Evolutionary conservation across 1,284 basidiomycete species (phyloP), one percentile per base, ranked within the genome.

Genomic region (Fereydounia khargensis): DNA sequence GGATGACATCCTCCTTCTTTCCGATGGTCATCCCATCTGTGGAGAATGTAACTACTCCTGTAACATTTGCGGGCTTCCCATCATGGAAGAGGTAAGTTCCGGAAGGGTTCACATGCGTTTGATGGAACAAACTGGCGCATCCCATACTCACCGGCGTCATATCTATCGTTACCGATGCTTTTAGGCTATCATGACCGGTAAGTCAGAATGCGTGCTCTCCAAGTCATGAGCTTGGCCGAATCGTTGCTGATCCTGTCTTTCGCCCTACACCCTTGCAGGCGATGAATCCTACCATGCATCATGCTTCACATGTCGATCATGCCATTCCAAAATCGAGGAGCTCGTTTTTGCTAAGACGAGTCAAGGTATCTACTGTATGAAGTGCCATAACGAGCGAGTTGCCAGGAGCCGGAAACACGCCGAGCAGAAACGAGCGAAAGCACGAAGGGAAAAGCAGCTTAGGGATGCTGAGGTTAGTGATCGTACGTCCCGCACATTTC

Each of bases 211-310:
- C n/a, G n/a, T n/a, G n/a, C n/a, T n/a, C n/a, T n/a, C n/a, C n/a
- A n/a, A n/a, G n/a, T n/a, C n/a, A n/a, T n/a, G n/a, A n/a, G n/a
- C n/a, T n/a, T n/a, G n/a, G n/a, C n/a, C n/a, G n/a, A n/a, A n/a
- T n/a, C n/a, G n/a, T n/a, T n/a, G n/a, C n/a, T n/a, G n/a, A n/a
- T n/a, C n/a, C n/a, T n/a, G n/a, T n/a, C n/a, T n/a, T n/a, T n/a
- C n/a, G n/a, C n/a, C n/a, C n/a, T n/a, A n/a, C n/a, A n/a, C n/a
- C n/a, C n/a, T n/a, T 41, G n/a, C 35, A 36, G 42, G 94, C 46
- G 91, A 98, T 77, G 94, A 97, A 76, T 91, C 91, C 1, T 98
- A 97, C 71, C 94, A 98, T 77, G 92, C 94, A 3, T 88, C 92
- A 65, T 98, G 94, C 80, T 98, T 98, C 82, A 92, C 91, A 65